Evolutionary conservation across 257 asterid species (phyloP).

Genomic region (Ehretia macrophylla): DNA sequence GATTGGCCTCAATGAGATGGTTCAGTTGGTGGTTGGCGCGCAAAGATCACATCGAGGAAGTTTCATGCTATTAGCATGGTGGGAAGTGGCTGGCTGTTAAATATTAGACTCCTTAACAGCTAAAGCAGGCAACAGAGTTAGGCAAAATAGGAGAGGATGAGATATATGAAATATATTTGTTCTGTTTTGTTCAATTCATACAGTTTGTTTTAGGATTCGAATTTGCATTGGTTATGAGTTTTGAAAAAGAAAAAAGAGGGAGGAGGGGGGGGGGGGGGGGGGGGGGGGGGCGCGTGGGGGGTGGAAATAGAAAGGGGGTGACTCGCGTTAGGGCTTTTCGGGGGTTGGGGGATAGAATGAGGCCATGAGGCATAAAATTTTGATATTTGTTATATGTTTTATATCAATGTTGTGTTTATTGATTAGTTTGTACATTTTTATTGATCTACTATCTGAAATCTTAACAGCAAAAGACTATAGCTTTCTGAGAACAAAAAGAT

Average conservation of each 20-base stretch:
- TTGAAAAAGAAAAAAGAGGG: not conserved
- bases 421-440: conserved; percentile 14
- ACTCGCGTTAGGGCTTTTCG: too few relatives aligned
- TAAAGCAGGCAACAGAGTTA: conserved; percentile 13
- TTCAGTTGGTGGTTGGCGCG: conserved; percentile 12
- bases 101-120: conserved; percentile 29
- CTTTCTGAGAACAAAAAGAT: not conserved
- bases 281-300: too few relatives aligned
- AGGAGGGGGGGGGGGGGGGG: too few relatives aligned
- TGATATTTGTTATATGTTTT: not conserved
- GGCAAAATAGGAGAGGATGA: conserved; percentile 5
- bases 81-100: conserved; percentile 27
- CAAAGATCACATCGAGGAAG: conserved; percentile 4
- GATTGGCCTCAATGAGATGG: conserved; percentile 2
- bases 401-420: not conserved
- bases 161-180: not conserved
- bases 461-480: conserved; percentile 1
- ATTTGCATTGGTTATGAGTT: conserved; percentile 4
- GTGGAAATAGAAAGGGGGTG: not conserved
- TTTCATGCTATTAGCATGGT: too few relatives aligned
- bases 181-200: not conserved
- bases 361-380: not conserved
- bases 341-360: not conserved
- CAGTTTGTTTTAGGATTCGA: not conserved
- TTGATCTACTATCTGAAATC: not conserved